A percentile compares a stretch with the other conserved stretches of the same genome.
Evolutionary conservation across 768 basidiomycete species (phyloP).

Genomic region (Tricholoma terreum): DNA sequence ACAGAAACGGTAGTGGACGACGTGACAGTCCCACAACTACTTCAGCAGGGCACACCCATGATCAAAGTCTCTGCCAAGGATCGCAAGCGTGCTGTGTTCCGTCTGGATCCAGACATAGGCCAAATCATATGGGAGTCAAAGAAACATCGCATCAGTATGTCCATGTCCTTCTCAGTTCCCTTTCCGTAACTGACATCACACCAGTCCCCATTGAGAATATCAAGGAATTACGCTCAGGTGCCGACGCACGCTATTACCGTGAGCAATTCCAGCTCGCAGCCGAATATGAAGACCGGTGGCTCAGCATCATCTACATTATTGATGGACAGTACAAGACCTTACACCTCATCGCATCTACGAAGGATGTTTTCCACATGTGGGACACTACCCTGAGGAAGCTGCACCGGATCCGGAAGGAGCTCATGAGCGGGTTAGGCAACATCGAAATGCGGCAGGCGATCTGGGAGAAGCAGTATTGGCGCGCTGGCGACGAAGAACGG

Average conservation of each 20-base stretch:
- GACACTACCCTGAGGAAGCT: slow-evolving; percentile 66
- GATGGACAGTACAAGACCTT: slow-evolving; percentile 81
- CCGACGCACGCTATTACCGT: slow-evolving; percentile 73
- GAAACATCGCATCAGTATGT: slow-evolving; percentile 60
- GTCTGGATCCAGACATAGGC: slow-evolving; percentile 76
- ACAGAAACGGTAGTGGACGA: slow-evolving; percentile 10
- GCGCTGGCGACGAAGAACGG: slow-evolving; percentile 57
- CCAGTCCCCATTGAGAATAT: slow-evolving; percentile 86
- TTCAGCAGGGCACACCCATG: slow-evolving; percentile 70
- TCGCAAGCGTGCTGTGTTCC: slow-evolving; percentile 67
- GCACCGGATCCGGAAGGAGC: slow-evolving; percentile 63
- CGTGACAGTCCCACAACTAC: slow-evolving; percentile 49
- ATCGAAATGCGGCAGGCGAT: slow-evolving; percentile 65
- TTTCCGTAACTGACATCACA: not conserved
- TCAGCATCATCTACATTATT: slow-evolving; percentile 82
- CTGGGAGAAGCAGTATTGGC: slow-evolving; percentile 89
- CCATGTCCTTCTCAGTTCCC: slow-evolving; percentile 38
- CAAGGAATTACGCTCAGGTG: slow-evolving; percentile 80
- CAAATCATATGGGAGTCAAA: slow-evolving; percentile 79
- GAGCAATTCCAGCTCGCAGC: slow-evolving; percentile 67
- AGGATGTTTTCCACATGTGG: slow-evolving; percentile 49
- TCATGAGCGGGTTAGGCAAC: slow-evolving; percentile 74
- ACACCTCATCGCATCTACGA: slow-evolving; percentile 74
- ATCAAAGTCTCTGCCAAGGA: slow-evolving; percentile 81
- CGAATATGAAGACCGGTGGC: slow-evolving; percentile 75